A percentile compares a stretch with the other conserved stretches of the same genome.
These are phyloP conservation scores for Deuterostichococcus epilithicus DNA, from an alignment of 139 green algal genomes.

Conservation along the genomic window DNA sequence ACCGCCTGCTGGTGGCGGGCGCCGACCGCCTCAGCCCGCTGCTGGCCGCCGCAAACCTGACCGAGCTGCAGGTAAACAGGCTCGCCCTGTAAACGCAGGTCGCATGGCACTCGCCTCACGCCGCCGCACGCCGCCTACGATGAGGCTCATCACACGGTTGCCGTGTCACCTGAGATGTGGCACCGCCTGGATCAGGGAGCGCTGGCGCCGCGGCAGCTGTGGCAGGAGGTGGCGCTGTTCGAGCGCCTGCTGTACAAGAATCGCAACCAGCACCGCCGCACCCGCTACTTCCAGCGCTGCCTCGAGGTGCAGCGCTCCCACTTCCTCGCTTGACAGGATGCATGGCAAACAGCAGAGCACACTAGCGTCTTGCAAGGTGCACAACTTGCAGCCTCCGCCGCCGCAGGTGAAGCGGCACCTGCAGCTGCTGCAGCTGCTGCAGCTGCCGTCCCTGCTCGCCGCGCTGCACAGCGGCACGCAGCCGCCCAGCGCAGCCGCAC, in stretches of 20 bases:
- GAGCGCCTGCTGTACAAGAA: slow-evolving; percentile 67
- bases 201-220: slow-evolving; percentile 26
- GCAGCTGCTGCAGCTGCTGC: slow-evolving; percentile 23
- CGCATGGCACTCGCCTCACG: too few species aligned
- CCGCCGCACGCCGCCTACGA: too few species aligned
- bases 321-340: background rate
- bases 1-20: background rate
- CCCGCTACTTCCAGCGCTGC: slow-evolving; percentile 36
- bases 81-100: too few species aligned
- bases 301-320: slow-evolving; percentile 28
- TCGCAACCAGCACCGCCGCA: slow-evolving; percentile 52
- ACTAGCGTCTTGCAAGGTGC: slow-evolving; percentile 1
- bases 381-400: slow-evolving; percentile 9
- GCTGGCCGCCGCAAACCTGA: background rate
- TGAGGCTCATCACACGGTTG: too few species aligned
- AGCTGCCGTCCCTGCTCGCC: slow-evolving; percentile 15
- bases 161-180: too few species aligned
- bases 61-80: background rate
- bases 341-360: background rate
- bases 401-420: slow-evolving; percentile 32
- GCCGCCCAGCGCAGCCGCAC: background rate
- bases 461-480: slow-evolving; percentile 9
- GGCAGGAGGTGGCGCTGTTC: slow-evolving; percentile 48
- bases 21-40: background rate
- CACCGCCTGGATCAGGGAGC: slow-evolving; percentile 1